These are phyloP conservation scores for Filobasidium wieringae DNA, from an alignment of 768 basidiomycete species.

Conservation along the genomic window DNA sequence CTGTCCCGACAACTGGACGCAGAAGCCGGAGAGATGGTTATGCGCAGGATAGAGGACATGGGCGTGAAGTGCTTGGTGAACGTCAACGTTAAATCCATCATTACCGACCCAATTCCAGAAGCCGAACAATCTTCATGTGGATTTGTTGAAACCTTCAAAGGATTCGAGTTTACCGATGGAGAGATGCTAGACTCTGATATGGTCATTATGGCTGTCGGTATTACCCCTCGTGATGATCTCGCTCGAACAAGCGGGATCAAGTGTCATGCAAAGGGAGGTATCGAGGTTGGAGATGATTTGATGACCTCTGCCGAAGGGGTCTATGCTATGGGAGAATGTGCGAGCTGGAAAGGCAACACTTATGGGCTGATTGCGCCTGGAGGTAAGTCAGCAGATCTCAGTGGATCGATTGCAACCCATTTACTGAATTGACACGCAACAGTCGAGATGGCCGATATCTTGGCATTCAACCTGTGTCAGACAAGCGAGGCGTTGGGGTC, in stretches of 20 bases:
- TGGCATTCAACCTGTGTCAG: slow-evolving; percentile 60
- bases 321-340: slow-evolving; percentile 68
- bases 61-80: slow-evolving; percentile 50
- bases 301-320: slow-evolving; percentile 51
- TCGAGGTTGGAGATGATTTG: slow-evolving; percentile 51
- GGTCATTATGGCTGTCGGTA: slow-evolving; percentile 59
- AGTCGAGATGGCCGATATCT: slow-evolving; percentile 60
- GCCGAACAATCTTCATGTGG: too few species aligned
- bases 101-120: slow-evolving; percentile 39
- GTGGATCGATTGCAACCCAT: too few species aligned
- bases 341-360: slow-evolving; percentile 51
- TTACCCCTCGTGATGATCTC: slow-evolving; percentile 58
- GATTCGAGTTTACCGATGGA: slow-evolving; percentile 48
- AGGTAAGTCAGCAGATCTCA: too few species aligned
- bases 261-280: slow-evolving; percentile 47
- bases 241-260: slow-evolving; percentile 48
- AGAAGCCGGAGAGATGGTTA: slow-evolving; percentile 52
- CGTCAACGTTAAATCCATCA: slow-evolving; percentile 40
- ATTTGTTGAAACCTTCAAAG: slow-evolving; percentile 41
- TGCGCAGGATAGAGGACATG: slow-evolving; percentile 50
- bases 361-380: slow-evolving; percentile 69
- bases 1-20: slow-evolving; percentile 52
- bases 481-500: slow-evolving; percentile 42
- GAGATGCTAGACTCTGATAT: slow-evolving; percentile 45
- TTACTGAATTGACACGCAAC: too few species aligned